phyloP scores from a whole-genome alignment of 345 rosid species.

The Nasturtium officinale region DNA sequence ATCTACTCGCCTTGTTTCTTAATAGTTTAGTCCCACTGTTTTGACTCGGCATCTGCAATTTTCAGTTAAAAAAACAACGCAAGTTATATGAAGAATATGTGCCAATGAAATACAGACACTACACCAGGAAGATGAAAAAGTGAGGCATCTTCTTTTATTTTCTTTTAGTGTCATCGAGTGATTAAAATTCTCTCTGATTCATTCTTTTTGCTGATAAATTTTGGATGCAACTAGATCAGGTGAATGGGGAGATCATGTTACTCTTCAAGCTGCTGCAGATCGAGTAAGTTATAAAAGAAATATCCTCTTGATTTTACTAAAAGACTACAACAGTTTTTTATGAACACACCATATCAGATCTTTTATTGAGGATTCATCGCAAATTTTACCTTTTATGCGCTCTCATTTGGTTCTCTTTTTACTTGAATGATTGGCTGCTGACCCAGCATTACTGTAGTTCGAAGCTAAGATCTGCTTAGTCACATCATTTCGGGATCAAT shows the following conservation, averaged over 20 bases:
- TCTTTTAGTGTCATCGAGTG: neutral
- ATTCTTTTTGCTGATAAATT: slow-evolving; percentile 33
- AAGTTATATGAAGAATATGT: slow-evolving; percentile 82
- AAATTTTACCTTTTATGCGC: neutral
- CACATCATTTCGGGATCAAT: slow-evolving; percentile 88
- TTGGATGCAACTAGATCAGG: slow-evolving; percentile 55
- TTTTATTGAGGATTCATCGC: slow-evolving; percentile 16
- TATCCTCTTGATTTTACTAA: slow-evolving; percentile 13
- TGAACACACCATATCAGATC: neutral
- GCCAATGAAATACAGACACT: slow-evolving; percentile 84
- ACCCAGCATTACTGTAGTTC: slow-evolving; percentile 62
- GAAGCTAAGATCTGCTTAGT: slow-evolving; percentile 77
- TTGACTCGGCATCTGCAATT: slow-evolving; percentile 23
- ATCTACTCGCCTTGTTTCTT: neutral
- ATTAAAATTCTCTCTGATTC: neutral
- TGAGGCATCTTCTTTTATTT: slow-evolving; percentile 53
- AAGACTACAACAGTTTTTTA: slow-evolving; percentile 1
- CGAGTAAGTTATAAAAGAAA: slow-evolving; percentile 53
- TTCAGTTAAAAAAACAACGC: slow-evolving; percentile 73
- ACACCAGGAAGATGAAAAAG: slow-evolving; percentile 86
- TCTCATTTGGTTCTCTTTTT: slow-evolving; percentile 25
- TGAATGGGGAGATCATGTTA: slow-evolving; percentile 98
- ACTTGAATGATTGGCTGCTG: slow-evolving; percentile 35
- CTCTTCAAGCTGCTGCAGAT: slow-evolving; percentile 98
- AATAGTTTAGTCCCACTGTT: neutral